Evolutionary conservation across 805 yeast species (phyloP).

Genomic region (Metschnikowia sp.): DNA sequence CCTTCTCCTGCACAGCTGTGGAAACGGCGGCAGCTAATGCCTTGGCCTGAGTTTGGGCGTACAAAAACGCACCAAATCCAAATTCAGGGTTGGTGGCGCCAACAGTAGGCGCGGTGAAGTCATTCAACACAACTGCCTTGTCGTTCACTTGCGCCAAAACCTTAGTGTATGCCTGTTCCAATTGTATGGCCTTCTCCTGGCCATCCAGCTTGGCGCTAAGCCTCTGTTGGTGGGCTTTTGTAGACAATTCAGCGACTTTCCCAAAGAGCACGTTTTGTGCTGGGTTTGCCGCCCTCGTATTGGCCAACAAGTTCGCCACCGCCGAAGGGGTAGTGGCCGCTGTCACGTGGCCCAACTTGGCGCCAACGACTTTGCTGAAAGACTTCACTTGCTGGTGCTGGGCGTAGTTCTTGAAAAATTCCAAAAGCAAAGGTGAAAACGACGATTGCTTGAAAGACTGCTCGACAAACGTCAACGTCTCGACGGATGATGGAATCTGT

Average conservation of each 20-base stretch:
- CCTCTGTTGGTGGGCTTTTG: constrained; percentile 26
- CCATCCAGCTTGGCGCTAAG: constrained; percentile 30
- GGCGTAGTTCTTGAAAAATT: constrained; percentile 61
- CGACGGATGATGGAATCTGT: constrained; percentile 51
- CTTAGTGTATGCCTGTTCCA: constrained; percentile 75
- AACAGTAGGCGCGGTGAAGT: constrained; percentile 43
- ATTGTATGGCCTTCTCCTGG: constrained; percentile 44
- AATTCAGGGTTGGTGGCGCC: constrained; percentile 71
- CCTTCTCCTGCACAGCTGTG: constrained; percentile 43
- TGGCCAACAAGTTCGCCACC: constrained; percentile 47
- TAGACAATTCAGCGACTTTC: constrained; percentile 27
- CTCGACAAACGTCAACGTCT: constrained; percentile 59
- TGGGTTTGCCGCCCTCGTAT: constrained; percentile 52
- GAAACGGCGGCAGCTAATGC: constrained; percentile 45
- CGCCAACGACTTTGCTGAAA: constrained; percentile 50
- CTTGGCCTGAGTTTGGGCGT: constrained; percentile 48
- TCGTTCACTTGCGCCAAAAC: constrained; percentile 66
- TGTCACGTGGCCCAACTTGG: constrained; percentile 52
- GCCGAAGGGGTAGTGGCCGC: constrained; percentile 39
- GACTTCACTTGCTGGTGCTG: constrained; percentile 42
- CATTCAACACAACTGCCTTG: constrained; percentile 60
- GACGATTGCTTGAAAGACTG: constrained; percentile 44
- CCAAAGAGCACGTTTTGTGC: constrained; percentile 65
- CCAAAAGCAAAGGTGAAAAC: constrained; percentile 72
- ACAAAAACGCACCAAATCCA: constrained; percentile 77